Conservation (phyloP, 2,329 filamentous ascomycete species). For the Neoscytalidium dimidiatum region DNA sequence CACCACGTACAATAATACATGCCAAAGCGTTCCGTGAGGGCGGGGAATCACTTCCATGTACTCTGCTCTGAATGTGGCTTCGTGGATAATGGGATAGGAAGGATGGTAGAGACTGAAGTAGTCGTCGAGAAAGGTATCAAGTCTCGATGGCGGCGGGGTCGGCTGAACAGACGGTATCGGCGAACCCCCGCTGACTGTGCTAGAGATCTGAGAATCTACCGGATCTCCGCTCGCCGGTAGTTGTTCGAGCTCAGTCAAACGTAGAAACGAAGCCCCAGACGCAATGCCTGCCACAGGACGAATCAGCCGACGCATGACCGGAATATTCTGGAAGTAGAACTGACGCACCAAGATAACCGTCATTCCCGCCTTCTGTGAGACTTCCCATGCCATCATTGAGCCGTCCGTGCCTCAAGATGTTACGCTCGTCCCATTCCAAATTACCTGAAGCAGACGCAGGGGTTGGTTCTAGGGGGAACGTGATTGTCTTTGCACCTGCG, state of each 20-base stretch:
- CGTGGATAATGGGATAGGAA: constrained; percentile 51
- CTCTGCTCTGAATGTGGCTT: constrained; percentile 51
- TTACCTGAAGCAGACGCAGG: constrained; percentile 1
- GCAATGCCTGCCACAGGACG: neutral
- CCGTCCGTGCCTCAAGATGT: neutral
- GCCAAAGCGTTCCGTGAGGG: constrained; percentile 45
- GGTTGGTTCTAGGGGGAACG: neutral
- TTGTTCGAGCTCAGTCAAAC: neutral
- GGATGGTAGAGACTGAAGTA: constrained; percentile 51
- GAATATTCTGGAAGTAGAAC: too few relatives aligned
- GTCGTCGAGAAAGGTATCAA: constrained; percentile 37
- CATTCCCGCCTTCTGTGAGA: neutral
- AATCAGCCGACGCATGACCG: neutral
- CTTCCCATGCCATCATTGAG: constrained; percentile 9
- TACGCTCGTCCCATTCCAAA: constrained; percentile 13
- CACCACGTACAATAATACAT: constrained; percentile 49
- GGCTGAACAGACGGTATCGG: neutral
- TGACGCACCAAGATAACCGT: neutral
- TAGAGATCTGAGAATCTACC: neutral
- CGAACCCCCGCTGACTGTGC: neutral
- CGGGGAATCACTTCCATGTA: constrained; percentile 46
- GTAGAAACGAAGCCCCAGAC: constrained; percentile 3
- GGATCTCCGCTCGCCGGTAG: neutral
- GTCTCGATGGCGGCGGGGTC: neutral
- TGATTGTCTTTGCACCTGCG: neutral